Evolutionary conservation across 2,329 filamentous ascomycete species (phyloP).

Genomic region (Phaeophleospora eucalypticola): DNA sequence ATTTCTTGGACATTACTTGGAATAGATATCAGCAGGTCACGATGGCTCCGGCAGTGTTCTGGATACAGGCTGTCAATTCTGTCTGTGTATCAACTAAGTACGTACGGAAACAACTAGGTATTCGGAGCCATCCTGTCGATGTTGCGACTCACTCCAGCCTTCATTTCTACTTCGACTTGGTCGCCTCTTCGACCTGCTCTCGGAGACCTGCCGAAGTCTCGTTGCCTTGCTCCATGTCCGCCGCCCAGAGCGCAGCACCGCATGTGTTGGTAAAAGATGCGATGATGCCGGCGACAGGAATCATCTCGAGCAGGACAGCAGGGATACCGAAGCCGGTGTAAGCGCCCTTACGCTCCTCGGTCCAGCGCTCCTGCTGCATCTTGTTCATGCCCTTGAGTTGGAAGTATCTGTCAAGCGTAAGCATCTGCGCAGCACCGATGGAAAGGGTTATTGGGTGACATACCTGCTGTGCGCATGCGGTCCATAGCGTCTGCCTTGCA

Average conservation of each 20-base stretch:
- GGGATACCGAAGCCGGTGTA: constrained; percentile 80
- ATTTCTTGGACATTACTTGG: too few species aligned
- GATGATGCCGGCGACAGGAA: constrained; percentile 76
- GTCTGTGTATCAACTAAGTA: background rate
- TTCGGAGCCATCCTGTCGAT: background rate
- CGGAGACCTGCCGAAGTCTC: constrained; percentile 32
- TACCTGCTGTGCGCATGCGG: constrained; percentile 62
- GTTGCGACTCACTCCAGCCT: background rate
- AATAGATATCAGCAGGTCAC: too few species aligned
- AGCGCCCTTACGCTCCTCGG: constrained; percentile 65
- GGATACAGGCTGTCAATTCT: too few species aligned
- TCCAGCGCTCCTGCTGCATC: constrained; percentile 61
- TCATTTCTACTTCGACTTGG: constrained; percentile 2
- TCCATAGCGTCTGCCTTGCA: constrained; percentile 58
- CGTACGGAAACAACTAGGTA: too few species aligned
- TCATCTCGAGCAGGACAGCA: constrained; percentile 75
- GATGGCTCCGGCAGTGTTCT: too few species aligned
- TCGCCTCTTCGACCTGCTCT: constrained; percentile 30
- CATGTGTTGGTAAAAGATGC: constrained; percentile 91
- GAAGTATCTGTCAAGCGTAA: constrained; percentile 54
- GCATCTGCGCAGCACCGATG: too few species aligned
- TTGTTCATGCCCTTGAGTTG: constrained; percentile 80
- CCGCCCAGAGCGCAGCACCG: constrained; percentile 90
- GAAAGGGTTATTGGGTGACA: constrained; percentile 7
- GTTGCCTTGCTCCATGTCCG: constrained; percentile 46